phyloP scores from a whole-genome alignment of 1,284 basidiomycete genomes.

The Omphalotus olearius region DNA sequence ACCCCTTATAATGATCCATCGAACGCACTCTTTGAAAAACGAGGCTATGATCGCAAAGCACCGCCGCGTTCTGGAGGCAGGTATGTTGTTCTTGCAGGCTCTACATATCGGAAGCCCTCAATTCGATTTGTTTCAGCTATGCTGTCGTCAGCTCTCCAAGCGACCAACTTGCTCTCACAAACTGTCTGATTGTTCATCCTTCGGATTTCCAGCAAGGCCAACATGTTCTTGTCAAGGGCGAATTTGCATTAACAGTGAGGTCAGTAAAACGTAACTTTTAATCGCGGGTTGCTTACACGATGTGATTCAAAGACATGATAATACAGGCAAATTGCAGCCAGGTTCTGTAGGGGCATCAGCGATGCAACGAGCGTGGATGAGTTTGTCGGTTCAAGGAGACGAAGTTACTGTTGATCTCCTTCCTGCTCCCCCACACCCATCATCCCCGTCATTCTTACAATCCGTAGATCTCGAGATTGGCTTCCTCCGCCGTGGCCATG shows the following conservation, averaged over 20 bases:
- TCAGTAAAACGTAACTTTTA: slow-evolving; percentile 30
- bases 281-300: slow-evolving; percentile 3
- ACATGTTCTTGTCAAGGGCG: slow-evolving; percentile 72
- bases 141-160: slow-evolving; percentile 54
- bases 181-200: slow-evolving; percentile 77
- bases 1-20: slow-evolving; percentile 54
- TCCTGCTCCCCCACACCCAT: slow-evolving; percentile 48
- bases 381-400: slow-evolving; percentile 77
- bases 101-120: neutral
- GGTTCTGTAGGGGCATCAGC: slow-evolving; percentile 66
- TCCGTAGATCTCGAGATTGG: slow-evolving; percentile 78
- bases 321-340: slow-evolving; percentile 60
- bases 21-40: slow-evolving; percentile 44
- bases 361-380: slow-evolving; percentile 83
- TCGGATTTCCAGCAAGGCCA: slow-evolving; percentile 69
- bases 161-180: slow-evolving; percentile 72
- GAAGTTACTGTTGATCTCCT: slow-evolving; percentile 67
- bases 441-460: slow-evolving; percentile 68
- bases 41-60: slow-evolving; percentile 36
- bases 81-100: slow-evolving; percentile 28
- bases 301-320: slow-evolving; percentile 58
- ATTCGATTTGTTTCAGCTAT: slow-evolving; percentile 39
- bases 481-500: slow-evolving; percentile 61
- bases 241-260: slow-evolving; percentile 70
- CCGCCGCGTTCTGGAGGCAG: slow-evolving; percentile 32